Evolutionary conservation across 805 yeast species (phyloP).

Genomic region (Yarrowia sp.): DNA sequence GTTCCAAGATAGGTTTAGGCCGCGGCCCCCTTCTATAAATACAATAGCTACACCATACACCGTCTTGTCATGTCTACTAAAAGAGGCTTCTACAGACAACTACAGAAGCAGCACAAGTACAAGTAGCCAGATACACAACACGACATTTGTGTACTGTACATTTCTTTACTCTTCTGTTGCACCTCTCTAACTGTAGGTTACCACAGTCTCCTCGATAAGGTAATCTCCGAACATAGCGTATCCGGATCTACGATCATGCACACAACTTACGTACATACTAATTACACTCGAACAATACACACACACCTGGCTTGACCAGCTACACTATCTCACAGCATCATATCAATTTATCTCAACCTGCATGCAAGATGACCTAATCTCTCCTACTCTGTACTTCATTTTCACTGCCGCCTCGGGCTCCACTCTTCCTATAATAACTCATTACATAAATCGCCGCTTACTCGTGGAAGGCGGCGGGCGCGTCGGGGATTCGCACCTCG

Average conservation of each 20-base stretch:
- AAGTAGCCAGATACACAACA: too few relatives aligned
- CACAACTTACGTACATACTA: not conserved
- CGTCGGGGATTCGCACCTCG: conserved; percentile 22
- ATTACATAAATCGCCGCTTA: conserved; percentile 16
- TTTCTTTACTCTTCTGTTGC: too few relatives aligned
- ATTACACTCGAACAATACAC: not conserved
- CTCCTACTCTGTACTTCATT: conserved; percentile 23
- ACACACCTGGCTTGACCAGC: not conserved
- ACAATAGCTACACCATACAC: too few relatives aligned
- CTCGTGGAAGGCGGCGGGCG: conserved; percentile 25
- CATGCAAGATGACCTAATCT: conserved; percentile 20
- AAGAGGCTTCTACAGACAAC: too few relatives aligned
- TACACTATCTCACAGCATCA: not conserved
- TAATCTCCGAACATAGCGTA: too few relatives aligned
- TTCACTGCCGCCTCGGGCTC: conserved; percentile 25
- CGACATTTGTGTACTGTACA: too few relatives aligned
- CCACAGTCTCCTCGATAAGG: too few relatives aligned
- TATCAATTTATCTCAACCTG: conserved; percentile 22
- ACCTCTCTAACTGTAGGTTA: too few relatives aligned
- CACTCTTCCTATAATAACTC: conserved; percentile 25
- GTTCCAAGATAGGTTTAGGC: too few relatives aligned
- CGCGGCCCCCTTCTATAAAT: too few relatives aligned
- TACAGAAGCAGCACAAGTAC: too few relatives aligned
- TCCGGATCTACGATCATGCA: not conserved
- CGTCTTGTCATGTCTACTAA: too few relatives aligned